Base-by-base conservation (phyloP, 2,329 filamentous ascomycete genomes). In the Rutstroemia sp. region DNA sequence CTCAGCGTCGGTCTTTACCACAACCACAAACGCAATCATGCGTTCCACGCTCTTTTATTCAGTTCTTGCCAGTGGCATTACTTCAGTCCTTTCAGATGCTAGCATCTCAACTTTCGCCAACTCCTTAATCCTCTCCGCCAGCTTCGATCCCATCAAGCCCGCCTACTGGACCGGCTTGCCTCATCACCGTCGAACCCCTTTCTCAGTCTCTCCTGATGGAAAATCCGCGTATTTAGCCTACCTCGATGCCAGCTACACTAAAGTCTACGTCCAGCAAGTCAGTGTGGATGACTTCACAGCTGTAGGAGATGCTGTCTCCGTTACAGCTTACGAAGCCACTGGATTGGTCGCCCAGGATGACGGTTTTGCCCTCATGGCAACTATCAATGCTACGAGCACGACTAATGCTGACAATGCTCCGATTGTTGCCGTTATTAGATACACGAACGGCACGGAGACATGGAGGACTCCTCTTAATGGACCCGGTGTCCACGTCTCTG, bases 301-400 rank as follows among this genome's bases (percentile, higher is more conserved):
- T 14, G 76, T 77, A 9, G 81, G 80, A 7, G 73, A 72, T 25
- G 68, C 75, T 0, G 72, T 83, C 3, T 79, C 78, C 0, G 69
- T 84, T 41, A 64, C 73, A n/a, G 74, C 75, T 14, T 80, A 81
- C 63, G 82, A 84, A 69, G 80, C 78, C 4, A 79, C 80, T 53
- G 82, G 82, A 47, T 74, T 85, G 1, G 78, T 84, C 45, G 81
- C 81, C 16, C 81, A 84, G 63, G 73, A 81, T 60, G 80, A 85
- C 65, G 82, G 81, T 2, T 85, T 85, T 59, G 81, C 81, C n/a
- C 68, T 84, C 27, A 69, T 85, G 49, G 82, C 80, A 27, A 67
- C 61, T 10, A 54, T 66, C 42, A 82, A 82, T 69, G 80, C 78
- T 2, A 74, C 76, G 1, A 76, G 75, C 21, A 77, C 78, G 16